These are phyloP conservation scores for Taphrina confusa DNA, from an alignment of 1,139 yeast genomes.

Conservation along the genomic window DNA sequence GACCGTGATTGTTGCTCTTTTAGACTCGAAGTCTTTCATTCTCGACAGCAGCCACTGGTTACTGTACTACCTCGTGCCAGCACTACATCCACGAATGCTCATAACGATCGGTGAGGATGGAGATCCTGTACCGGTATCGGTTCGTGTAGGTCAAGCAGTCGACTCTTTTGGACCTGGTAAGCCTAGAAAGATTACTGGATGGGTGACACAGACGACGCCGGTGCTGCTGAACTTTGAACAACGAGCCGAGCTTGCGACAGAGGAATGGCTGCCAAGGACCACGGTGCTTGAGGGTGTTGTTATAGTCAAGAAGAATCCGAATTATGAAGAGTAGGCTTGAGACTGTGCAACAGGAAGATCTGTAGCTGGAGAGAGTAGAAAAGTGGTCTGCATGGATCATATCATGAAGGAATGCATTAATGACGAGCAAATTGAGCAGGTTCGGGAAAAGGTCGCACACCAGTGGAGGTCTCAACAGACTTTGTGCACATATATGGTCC, in stretches of 20 bases:
- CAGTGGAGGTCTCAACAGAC: no score
- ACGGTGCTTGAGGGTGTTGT: constrained; percentile 89
- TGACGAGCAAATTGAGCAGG: no score
- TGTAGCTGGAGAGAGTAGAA: no score
- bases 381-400: no score
- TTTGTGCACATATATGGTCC: no score
- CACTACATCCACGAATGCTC: constrained; percentile 90
- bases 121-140: constrained; percentile 88
- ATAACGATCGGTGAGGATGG: constrained; percentile 88
- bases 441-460: no score
- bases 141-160: constrained; percentile 97
- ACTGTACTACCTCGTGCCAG: constrained; percentile 82
- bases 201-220: constrained; percentile 99
- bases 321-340: constrained; percentile 66
- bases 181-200: constrained; percentile 97
- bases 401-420: no score
- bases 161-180: constrained; percentile 99
- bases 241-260: constrained; percentile 94
- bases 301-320: constrained; percentile 86
- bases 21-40: constrained; percentile 64
- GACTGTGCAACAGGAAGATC: no score
- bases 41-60: constrained; percentile 68
- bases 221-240: constrained; percentile 91
- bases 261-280: constrained; percentile 82
- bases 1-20: constrained; percentile 78